A percentile compares a stretch with the other conserved stretches of the same genome.
These are phyloP conservation scores for Cupressus sempervirens DNA, from an alignment of 75 land plant species.

Conservation along the genomic window DNA sequence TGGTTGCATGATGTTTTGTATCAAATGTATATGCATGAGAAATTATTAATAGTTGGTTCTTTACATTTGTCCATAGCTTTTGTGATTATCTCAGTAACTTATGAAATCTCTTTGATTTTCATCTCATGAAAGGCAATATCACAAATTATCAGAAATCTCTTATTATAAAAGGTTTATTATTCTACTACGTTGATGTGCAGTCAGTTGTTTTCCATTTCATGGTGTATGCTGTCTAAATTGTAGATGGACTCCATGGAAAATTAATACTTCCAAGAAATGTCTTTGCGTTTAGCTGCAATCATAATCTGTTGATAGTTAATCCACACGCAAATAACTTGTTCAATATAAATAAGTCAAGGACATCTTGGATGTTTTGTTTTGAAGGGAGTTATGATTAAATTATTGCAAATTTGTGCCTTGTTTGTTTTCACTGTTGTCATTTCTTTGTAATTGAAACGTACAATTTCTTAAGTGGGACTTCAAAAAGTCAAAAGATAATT, in stretches of 20 bases:
- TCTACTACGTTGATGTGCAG: background rate
- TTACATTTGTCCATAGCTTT: background rate
- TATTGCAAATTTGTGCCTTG: background rate
- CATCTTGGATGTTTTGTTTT: background rate
- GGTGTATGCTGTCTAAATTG: background rate
- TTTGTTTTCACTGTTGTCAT: slow-evolving; percentile 3
- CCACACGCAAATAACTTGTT: background rate
- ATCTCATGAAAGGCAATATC: background rate
- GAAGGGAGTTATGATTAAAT: background rate
- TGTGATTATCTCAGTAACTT: background rate
- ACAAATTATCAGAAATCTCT: no score
- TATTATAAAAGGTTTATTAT: no score
- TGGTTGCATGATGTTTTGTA: background rate
- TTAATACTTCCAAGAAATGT: no score
- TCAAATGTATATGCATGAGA: background rate
- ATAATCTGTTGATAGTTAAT: background rate
- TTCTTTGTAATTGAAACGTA: background rate
- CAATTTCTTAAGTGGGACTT: background rate
- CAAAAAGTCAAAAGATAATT: background rate
- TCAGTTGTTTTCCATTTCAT: background rate
- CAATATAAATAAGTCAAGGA: background rate
- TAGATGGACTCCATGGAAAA: background rate
- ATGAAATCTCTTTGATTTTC: background rate
- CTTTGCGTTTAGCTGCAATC: background rate
- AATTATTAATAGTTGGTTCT: background rate